Evolutionary conservation across 208 protist species (phyloP).

Genomic region (Wallacemonas collosoma): DNA sequence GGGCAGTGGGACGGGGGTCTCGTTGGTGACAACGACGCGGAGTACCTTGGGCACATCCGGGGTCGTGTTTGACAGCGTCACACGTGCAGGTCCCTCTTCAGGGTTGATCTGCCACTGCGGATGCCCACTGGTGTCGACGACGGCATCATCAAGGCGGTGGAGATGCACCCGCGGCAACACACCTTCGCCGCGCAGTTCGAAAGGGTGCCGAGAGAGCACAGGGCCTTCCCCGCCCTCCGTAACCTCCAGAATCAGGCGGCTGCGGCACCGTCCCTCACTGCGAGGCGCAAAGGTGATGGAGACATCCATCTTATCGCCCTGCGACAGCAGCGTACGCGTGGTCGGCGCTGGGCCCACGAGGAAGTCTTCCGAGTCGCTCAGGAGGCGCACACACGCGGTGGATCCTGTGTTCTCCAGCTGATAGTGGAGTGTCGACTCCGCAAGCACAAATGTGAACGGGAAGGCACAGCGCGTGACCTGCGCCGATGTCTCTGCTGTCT

Average conservation of each 20-base stretch:
- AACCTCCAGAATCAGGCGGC: constrained; percentile 50
- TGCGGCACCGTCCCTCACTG: constrained; percentile 50
- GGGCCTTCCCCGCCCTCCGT: constrained; percentile 35
- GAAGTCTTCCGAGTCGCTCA: constrained; percentile 63
- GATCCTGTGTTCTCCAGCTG: constrained; percentile 83
- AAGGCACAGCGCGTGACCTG: constrained; percentile 31
- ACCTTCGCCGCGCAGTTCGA: constrained; percentile 53
- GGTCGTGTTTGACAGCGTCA: constrained; percentile 61
- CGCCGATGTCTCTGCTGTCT: background rate
- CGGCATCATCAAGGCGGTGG: constrained; percentile 45
- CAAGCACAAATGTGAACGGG: constrained; percentile 65
- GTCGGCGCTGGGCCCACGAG: constrained; percentile 31
- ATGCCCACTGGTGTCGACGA: constrained; percentile 33
- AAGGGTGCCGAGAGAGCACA: constrained; percentile 57
- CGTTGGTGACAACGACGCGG: constrained; percentile 62
- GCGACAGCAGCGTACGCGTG: constrained; percentile 31
- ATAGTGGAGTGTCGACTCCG: constrained; percentile 35
- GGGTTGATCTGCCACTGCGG: constrained; percentile 39
- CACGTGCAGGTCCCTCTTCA: constrained; percentile 35
- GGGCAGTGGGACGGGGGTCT: constrained; percentile 54
- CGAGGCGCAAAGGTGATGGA: constrained; percentile 66
- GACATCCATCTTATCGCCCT: constrained; percentile 41
- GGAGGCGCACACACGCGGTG: constrained; percentile 53
- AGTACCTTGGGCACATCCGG: constrained; percentile 54
- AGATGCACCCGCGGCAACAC: constrained; percentile 74